Evolutionary conservation across 768 basidiomycete genomes (phyloP), one percentile per base, ranked within the genome.

Genomic region (Collybia mongolica): DNA sequence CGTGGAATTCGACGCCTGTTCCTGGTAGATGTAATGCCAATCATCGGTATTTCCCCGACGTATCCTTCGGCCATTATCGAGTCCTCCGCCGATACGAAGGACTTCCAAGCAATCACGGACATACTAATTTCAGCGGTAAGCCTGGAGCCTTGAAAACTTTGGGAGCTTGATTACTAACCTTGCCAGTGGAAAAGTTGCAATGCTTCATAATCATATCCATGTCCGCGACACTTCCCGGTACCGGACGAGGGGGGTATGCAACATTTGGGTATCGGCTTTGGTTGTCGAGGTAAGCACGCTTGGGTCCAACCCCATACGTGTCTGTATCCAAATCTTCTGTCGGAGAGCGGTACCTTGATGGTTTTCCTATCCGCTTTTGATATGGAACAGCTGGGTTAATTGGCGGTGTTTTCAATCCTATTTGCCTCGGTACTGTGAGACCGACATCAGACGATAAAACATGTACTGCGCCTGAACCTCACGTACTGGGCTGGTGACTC

Each of bases 101-200:
- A 93, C 86, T 63, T 97, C 93, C 29, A 97, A 70, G 59, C 95
- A 98, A 62, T 97, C 94, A 8, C 95, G 87, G n/a, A 97, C 95
- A 66, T 92, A 93, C 88, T 95, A 44, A 55, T 39, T 37, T 39
- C 40, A 19, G 23, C 15, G 32, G 44, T 50, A 46, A 47, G 53
- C 43, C 52, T 38, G 53, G 44, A 43, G 32, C 18, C 6, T 28
- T 23, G 32, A 14, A 9, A n/a, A n/a, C n/a, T 12, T 32, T 32
- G 5, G 17, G 47, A 23, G 15, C 14, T 32, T 44, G 36, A 36
- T 28, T 29, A 20, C 67, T 37, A 48, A 87, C 89, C 79, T 88
- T 88, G 58, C 76, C 75, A 54, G 77, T 70, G 26, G 81, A 77
- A 63, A 93, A 95, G 70, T 91, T 86, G 67, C 95, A 97, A 57